Evolutionary conservation across 345 rosid species (phyloP), one percentile per base, ranked within the genome.

Genomic region (Salix dunnii): DNA sequence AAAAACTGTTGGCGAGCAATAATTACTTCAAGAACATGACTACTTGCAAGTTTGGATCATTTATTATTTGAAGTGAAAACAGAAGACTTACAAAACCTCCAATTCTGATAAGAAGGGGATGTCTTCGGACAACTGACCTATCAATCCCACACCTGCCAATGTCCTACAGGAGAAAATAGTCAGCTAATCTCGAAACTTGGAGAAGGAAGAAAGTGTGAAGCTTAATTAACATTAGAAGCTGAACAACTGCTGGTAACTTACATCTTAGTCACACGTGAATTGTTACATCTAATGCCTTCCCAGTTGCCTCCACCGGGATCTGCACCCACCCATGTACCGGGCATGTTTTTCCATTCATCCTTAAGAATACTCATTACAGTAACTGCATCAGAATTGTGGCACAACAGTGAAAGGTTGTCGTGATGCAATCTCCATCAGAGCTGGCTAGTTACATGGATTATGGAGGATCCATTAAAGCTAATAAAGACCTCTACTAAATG

Each of bases 231-330:
- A 70, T 28, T 11, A 25, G 18, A 46, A 75, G 30, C 30, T 33
- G 4, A 78, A 70, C 25, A 51, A 33, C 53, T 55, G 72, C 2
- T 43, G 25, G 78, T 70, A 65, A 64, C 79, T 79, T 86, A 92
- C 98, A 94, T 82, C 66, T 86, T 82, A 21, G 78, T 82, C 36
- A 94, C 82, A 1, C 91, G 91, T 16, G 86, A 42, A 78, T 68
- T 38, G 61, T 9, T 46, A 82, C 98, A 94, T 16, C 14, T 27
- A 73, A 92, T 87, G 68, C 98, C 98, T 2, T 77, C 91, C 98
- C 98, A 94, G 0, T 55, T 46, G 73, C 55, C 75, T 78, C 89
- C 89, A 79, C 98, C 92, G 78, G 98, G 98, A 81, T 94, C 96
- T 28, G 66, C 2, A 5, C 91, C 89, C 23, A 14, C 64, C 98